Evolutionary conservation across 768 basidiomycete genomes (phyloP), one percentile per base, ranked within the genome.

Genomic region (Leccinellum albellum): DNA sequence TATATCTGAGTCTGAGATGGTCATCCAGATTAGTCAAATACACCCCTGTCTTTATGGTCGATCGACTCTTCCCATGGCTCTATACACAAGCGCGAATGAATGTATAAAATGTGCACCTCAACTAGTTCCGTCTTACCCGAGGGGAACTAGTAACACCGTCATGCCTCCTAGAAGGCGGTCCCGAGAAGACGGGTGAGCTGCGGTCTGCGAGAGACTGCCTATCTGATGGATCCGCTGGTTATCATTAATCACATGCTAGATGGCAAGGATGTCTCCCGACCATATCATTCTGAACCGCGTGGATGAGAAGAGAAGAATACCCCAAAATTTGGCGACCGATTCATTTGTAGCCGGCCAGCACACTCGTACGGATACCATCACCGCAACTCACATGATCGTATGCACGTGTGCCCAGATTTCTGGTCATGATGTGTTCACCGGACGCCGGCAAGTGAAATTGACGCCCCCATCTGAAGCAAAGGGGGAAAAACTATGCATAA

Each of bases 341-440:
- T 37, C 35, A n/a, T 31, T 31, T 31, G 31, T 31, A 10, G 31
- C 28, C 7, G 28, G 28, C 28, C 28, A 3, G 28, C 35, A 17
- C 35, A 35, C 37, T 37, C 37, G 17, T 37, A 37, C 42, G 17
- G 28, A 35, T 2, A 31, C 6, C 21, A 17, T 29, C 24, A 4
- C n/a, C 53, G 28, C 23, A 24, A 6, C 21, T 10, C 55, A 23
- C 20, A 40, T 26, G 47, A 8, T 32, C 35, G 44, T 13, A 44
- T 55, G n/a, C 21, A 47, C 61, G 55, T 61, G 50, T 69, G 66
- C 35, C 65, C 67, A 46, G 62, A 62, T 44, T 65, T 61, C 47
- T 62, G 54, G 64, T 64, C 20, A 69, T 59, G 53, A 70, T 66
- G 17, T 60, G 51, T 61, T 62, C 29, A 63, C 55, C 59, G 28